These are phyloP conservation scores for Calophaca sinica DNA, from an alignment of 306 rosid species.

Conservation along the genomic window DNA sequence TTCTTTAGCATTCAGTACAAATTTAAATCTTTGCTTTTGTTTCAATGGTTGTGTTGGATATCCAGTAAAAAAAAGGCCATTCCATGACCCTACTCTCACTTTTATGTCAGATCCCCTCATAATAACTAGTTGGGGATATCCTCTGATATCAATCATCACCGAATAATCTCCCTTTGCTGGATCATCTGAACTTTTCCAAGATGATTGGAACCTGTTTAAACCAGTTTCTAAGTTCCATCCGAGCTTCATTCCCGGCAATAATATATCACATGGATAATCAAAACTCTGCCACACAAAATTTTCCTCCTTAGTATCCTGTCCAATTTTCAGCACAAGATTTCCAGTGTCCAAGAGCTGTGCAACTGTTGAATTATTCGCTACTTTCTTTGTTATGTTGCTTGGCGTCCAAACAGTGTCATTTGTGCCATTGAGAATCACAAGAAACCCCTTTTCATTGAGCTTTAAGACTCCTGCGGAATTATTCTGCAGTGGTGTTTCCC, in stretches of 20 bases:
- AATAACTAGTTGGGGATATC: constrained; percentile 12
- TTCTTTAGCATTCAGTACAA: constrained; percentile 35
- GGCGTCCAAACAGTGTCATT: constrained; percentile 31
- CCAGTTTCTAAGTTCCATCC: constrained; percentile 39
- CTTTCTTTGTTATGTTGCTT: not conserved
- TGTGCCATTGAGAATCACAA: constrained; percentile 35
- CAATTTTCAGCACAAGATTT: constrained; percentile 41
- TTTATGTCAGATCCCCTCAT: not conserved
- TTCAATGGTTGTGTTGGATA: not conserved
- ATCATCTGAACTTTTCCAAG: constrained; percentile 47
- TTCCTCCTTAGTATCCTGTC: not conserved
- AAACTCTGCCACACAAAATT: constrained; percentile 48
- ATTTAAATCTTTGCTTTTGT: constrained; percentile 5
- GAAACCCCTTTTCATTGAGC: constrained; percentile 29
- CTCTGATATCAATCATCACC: not conserved
- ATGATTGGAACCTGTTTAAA: constrained; percentile 15
- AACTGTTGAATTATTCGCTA: not conserved
- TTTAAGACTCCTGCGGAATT: constrained; percentile 27
- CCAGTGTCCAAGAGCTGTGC: constrained; percentile 40
- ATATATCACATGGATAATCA: constrained; percentile 38
- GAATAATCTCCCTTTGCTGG: constrained; percentile 37
- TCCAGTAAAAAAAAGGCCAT: constrained; percentile 27
- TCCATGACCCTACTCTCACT: constrained; percentile 41
- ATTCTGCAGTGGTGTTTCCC: not conserved
- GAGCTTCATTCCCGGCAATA: constrained; percentile 40